Evolutionary conservation across 2,329 filamentous ascomycete genomes (phyloP), one percentile per base, ranked within the genome.

Genomic region (Cytospora leucostoma): DNA sequence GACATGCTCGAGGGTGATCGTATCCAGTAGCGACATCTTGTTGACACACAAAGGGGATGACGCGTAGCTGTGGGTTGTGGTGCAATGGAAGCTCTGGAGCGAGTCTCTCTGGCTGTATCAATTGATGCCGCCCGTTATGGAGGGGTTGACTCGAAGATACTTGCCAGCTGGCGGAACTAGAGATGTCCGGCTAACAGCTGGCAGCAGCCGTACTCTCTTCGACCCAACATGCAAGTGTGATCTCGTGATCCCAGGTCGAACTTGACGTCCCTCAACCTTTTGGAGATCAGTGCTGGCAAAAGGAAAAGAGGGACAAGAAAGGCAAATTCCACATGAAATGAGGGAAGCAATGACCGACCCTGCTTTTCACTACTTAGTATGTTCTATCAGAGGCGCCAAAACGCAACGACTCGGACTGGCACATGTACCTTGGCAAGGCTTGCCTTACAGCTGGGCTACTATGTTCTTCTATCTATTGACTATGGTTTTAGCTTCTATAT

Each of bases 1-100:
- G 51, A 96, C 79, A 74, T 97, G 92, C 65, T 95, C 88, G 38
- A 98, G 82, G 51, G 80, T 72, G 62, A 96, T 77, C 2, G 84
- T 87, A 76, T 93, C 86, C 71, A 94, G 78, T 44, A 74, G 74
- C 55, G 78, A 73, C 80, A 84, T 84, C 66, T 65, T 70, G 67
- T 62, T 44, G 50, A 44, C 49, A 59, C 32, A 15, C 7, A 17
- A 17, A 12, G 11, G 33, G n/a, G 17, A 15, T 44, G 11, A n/a
- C 4, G 4, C 11, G 32, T 21, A 33, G 11, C 15, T 17, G 11
- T n/a, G 10, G 10, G 15, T 32, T 19, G 53, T 55, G 7, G 4
- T 17, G 12, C 7, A 13, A 6, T 34, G 17, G 8, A 47, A 47
- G 44, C 7, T 21, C 44, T 19, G 7, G n/a, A 47, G 44, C 44